Conservation (phyloP, 768 basidiomycete genomes). For the Lactifluus subvellereus region DNA sequence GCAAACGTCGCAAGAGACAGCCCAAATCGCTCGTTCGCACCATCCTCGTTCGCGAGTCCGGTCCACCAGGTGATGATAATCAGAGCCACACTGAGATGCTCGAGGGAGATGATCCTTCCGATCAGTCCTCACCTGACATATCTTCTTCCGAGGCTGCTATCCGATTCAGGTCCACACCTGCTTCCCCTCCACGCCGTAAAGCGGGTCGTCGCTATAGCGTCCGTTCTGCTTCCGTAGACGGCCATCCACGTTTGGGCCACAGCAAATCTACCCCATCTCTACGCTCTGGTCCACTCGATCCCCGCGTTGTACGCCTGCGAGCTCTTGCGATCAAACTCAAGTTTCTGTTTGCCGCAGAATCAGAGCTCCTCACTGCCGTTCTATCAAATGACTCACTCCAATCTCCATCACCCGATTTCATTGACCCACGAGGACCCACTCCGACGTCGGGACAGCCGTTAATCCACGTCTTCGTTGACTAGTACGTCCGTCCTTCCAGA, state of each 20-base stretch:
- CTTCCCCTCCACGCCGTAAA: constrained; percentile 21
- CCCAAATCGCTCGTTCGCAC: constrained; percentile 21
- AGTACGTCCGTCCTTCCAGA: constrained; percentile 37
- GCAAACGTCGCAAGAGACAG: constrained; percentile 33
- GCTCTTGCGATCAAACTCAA: constrained; percentile 52
- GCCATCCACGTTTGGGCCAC: constrained; percentile 35
- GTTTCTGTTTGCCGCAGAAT: constrained; percentile 51
- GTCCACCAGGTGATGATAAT: constrained; percentile 3
- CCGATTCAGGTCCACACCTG: constrained; percentile 30
- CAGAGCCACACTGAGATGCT: constrained; percentile 18
- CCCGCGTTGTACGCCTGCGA: constrained; percentile 45
- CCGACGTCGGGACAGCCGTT: constrained; percentile 32
- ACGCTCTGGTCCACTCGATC: constrained; percentile 39
- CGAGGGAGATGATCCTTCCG: constrained; percentile 27
- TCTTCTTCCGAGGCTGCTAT: constrained; percentile 27
- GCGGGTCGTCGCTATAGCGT: constrained; percentile 11
- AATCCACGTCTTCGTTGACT: constrained; percentile 49
- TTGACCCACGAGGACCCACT: constrained; percentile 35
- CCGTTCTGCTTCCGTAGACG: constrained; percentile 25
- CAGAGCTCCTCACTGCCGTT: constrained; percentile 29
- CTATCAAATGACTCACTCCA: constrained; percentile 28
- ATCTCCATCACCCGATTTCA: constrained; percentile 29
- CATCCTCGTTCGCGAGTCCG: constrained; percentile 10
- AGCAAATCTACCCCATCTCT: constrained; percentile 45
- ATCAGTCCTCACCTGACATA: constrained; percentile 27